Evolutionary conservation across 1,284 basidiomycete species (phyloP).

Genomic region (Trametes pubescens): DNA sequence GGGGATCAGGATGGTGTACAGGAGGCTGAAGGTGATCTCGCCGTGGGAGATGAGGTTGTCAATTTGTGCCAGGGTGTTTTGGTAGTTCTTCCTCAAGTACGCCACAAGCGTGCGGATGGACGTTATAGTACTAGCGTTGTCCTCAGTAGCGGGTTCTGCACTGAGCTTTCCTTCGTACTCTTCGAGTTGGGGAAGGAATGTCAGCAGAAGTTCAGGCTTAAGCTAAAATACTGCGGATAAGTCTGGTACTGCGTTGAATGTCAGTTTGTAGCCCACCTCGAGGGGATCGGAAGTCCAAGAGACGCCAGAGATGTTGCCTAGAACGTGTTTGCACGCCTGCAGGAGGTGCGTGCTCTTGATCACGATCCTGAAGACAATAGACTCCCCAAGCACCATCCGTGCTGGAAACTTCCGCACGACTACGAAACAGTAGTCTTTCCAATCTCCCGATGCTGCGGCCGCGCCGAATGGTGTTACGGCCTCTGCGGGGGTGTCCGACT

Average conservation of each 20-base stretch:
- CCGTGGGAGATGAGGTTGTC: conserved; percentile 54
- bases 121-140: conserved; percentile 50
- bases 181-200: conserved; percentile 55
- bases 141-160: conserved; percentile 44
- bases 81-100: conserved; percentile 57
- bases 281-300: not conserved
- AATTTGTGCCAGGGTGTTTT: conserved; percentile 53
- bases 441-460: not conserved
- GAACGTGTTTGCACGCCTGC: not conserved
- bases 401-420: not conserved
- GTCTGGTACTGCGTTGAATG: not conserved
- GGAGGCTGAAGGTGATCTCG: conserved; percentile 62
- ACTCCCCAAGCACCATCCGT: not conserved
- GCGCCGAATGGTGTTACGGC: not conserved
- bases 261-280: not conserved
- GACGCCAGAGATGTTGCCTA: not conserved
- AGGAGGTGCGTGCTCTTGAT: not conserved
- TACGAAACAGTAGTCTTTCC: not conserved
- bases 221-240: not conserved
- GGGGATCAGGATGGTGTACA: conserved; percentile 45
- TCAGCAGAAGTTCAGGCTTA: conserved; percentile 57
- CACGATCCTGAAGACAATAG: not conserved
- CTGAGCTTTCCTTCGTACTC: conserved; percentile 51
- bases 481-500: not conserved
- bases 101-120: conserved; percentile 46